These are phyloP conservation scores for Theobroma cacao DNA, from an alignment of 345 rosid genomes.

Conservation along the genomic window DNA sequence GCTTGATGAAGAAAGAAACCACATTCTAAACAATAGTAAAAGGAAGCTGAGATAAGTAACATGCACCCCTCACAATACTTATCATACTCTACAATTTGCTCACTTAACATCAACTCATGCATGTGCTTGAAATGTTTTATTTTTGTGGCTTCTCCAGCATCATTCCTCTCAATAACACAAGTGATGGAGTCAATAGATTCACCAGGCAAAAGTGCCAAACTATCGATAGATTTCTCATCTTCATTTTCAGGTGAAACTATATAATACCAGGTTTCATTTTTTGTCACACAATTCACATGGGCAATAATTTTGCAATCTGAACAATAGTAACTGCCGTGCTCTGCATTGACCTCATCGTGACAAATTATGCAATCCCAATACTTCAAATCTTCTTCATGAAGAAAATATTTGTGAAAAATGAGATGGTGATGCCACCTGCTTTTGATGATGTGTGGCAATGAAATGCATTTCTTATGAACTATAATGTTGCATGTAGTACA, in stretches of 20 bases:
- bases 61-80: not conserved
- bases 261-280: fast-evolving
- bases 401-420: not conserved
- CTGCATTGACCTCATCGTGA: not conserved
- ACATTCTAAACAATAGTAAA: not conserved
- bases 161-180: not conserved
- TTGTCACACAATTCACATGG: not conserved
- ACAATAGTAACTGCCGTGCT: not conserved
- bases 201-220: not conserved
- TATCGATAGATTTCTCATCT: not conserved
- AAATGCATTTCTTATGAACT: not conserved
- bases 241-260: not conserved
- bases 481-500: not conserved
- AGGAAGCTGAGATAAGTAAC: not conserved
- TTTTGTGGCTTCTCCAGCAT: not conserved
- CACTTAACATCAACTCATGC: not conserved
- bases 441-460: not conserved
- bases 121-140: not conserved
- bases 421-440: not conserved
- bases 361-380: not conserved
- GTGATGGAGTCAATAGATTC: not conserved
- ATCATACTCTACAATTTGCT: not conserved
- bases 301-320: not conserved
- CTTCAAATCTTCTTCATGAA: not conserved
- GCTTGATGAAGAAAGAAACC: not conserved